Evolutionary conservation across 2,329 filamentous ascomycete species (phyloP).

Genomic region (Trichoderma gracile): DNA sequence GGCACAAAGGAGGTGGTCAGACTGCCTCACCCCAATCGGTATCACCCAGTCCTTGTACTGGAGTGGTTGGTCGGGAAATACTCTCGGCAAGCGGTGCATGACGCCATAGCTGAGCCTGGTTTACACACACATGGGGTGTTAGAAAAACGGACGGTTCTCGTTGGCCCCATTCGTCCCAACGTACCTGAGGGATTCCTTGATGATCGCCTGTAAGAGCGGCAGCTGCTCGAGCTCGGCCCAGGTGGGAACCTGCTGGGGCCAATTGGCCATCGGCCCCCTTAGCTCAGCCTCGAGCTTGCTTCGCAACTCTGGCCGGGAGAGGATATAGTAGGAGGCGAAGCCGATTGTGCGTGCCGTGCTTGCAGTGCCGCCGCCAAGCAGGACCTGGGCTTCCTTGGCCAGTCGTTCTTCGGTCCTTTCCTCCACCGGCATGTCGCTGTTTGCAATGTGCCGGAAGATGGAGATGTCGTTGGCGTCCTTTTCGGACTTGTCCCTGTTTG

Average conservation of each 20-base stretch:
- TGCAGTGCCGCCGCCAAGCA: constrained; percentile 5
- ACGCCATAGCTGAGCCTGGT: constrained; percentile 12
- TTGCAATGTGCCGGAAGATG: constrained; percentile 5
- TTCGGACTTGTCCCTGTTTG: background rate
- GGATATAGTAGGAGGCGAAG: constrained; percentile 10
- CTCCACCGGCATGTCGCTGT: constrained; percentile 1
- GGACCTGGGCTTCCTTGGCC: background rate
- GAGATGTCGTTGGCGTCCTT: background rate
- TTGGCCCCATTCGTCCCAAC: background rate
- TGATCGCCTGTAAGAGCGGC: constrained; percentile 8
- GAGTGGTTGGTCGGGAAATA: constrained; percentile 4
- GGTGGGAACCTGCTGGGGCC: background rate
- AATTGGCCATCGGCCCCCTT: constrained; percentile 2
- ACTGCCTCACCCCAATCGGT: background rate
- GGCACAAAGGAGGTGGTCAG: background rate
- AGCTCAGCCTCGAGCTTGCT: constrained; percentile 5
- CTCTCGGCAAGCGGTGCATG: constrained; percentile 11
- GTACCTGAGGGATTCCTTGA: constrained; percentile 7
- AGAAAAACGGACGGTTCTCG: background rate
- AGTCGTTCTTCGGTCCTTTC: constrained; percentile 1
- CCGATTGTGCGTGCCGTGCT: constrained; percentile 4
- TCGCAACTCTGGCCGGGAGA: constrained; percentile 1
- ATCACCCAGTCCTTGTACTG: constrained; percentile 5
- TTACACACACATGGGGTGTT: background rate
- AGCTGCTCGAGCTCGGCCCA: constrained; percentile 4